These are phyloP conservation scores for Thalassiosira hispida DNA, from an alignment of 352 stramenopile species.

Conservation along the genomic window DNA sequence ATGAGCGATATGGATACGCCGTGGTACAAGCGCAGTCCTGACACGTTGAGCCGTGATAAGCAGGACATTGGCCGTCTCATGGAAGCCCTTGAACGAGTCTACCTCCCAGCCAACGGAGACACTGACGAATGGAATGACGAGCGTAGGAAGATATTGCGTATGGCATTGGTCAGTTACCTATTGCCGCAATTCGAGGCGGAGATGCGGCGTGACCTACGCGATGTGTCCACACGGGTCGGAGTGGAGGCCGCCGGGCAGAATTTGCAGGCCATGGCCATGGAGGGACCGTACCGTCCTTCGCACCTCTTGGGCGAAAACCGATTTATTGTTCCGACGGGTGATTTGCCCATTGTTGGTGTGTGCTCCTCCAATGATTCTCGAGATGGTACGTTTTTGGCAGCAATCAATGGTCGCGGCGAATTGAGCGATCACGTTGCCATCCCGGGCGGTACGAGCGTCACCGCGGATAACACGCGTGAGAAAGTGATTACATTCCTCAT, in stretches of 20 bases:
- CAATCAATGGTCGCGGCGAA: constrained; percentile 73
- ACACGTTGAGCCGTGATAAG: constrained; percentile 46
- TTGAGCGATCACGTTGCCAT: constrained; percentile 79
- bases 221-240: constrained; percentile 68
- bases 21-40: constrained; percentile 71
- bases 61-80: constrained; percentile 60
- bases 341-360: constrained; percentile 80
- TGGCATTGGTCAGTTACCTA: constrained; percentile 77
- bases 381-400: constrained; percentile 79
- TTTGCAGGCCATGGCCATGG: constrained; percentile 81
- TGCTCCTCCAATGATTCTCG: constrained; percentile 70
- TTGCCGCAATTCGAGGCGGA: constrained; percentile 84
- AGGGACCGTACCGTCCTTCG: constrained; percentile 80
- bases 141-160: constrained; percentile 73
- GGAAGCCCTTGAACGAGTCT: constrained; percentile 72
- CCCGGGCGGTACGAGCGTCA: constrained; percentile 71
- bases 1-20: constrained; percentile 5
- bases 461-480: constrained; percentile 70
- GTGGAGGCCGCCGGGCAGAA: constrained; percentile 70
- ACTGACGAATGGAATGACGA: constrained; percentile 80
- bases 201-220: constrained; percentile 71
- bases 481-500: constrained; percentile 80
- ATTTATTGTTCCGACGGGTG: constrained; percentile 80
- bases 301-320: constrained; percentile 77
- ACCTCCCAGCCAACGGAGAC: constrained; percentile 71